A percentile compares a stretch with the other conserved stretches of the same genome.
These are phyloP conservation scores for Trichosporon sp. DNA, from an alignment of 1,284 basidiomycete species.

Conservation along the genomic window DNA sequence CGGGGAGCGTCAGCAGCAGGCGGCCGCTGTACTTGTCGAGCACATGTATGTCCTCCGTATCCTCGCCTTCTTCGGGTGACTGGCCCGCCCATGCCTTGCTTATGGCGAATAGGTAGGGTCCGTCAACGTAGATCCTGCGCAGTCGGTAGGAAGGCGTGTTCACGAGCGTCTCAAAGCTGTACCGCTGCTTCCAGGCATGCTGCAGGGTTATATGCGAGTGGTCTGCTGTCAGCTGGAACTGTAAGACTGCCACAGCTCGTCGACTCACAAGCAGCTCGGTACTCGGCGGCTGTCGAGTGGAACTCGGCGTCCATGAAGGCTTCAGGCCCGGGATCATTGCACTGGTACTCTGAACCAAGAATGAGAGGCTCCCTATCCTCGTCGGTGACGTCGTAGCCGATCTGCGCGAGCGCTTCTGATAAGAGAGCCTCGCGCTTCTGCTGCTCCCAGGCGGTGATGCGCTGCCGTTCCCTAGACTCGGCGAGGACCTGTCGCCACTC, in stretches of 20 bases:
- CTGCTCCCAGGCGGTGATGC: background rate
- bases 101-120: background rate
- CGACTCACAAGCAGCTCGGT: conserved; percentile 26
- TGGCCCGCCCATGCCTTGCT: background rate
- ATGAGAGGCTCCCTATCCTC: background rate
- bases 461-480: background rate
- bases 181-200: conserved; percentile 23
- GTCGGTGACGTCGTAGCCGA: background rate
- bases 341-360: background rate
- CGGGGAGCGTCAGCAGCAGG: background rate
- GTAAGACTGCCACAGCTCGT: background rate
- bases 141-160: conserved; percentile 3
- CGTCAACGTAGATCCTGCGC: background rate
- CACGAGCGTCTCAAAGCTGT: conserved; percentile 3
- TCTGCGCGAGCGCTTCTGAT: background rate
- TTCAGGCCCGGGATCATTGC: background rate
- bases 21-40: conserved; percentile 10
- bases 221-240: background rate
- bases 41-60: background rate
- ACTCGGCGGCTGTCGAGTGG: background rate
- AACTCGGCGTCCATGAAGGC: background rate
- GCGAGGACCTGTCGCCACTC: background rate
- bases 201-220: conserved; percentile 5
- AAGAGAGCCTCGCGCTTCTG: background rate
- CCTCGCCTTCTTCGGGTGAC: background rate